Evolutionary conservation across 2,329 filamentous ascomycete species (phyloP).

Genomic region (Cladosporium sp.): DNA sequence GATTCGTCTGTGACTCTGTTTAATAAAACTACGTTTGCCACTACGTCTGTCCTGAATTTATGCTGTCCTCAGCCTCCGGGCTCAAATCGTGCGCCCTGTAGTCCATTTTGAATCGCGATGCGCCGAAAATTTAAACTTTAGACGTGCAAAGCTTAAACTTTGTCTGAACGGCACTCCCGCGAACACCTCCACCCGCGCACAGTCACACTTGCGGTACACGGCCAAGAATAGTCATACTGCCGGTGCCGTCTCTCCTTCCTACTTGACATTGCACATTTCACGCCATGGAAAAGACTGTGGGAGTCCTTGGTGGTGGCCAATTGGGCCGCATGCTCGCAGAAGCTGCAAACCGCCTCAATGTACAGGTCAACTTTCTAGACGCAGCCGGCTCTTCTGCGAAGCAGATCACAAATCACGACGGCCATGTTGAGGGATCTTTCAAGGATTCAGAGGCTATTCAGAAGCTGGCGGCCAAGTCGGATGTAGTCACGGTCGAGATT

Average conservation of each 20-base stretch:
- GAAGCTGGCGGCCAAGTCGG: slow-evolving; percentile 67
- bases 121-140: not conserved
- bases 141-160: slow-evolving; percentile 11
- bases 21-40: too few species aligned
- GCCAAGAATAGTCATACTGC: not conserved
- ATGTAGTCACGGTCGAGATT: slow-evolving; percentile 87
- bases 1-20: too few species aligned
- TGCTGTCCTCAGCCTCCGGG: too few species aligned
- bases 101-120: not conserved
- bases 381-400: slow-evolving; percentile 71
- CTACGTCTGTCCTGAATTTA: too few species aligned
- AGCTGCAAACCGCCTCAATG: slow-evolving; percentile 71
- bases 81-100: too few species aligned
- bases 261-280: not conserved
- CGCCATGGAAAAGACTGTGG: slow-evolving; percentile 25
- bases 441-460: slow-evolving; percentile 73
- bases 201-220: not conserved
- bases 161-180: not conserved
- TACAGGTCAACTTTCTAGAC: slow-evolving; percentile 75
- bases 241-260: not conserved
- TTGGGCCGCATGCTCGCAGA: slow-evolving; percentile 92
- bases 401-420: slow-evolving; percentile 69
- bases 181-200: not conserved
- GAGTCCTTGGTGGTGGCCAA: slow-evolving; percentile 44
- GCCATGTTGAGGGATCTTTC: slow-evolving; percentile 81